Percentiles rank a stretch among this genome's conserved stretches.
Conservation (phyloP, 768 basidiomycete species). For the Hysterangium stoloniferum region DNA sequence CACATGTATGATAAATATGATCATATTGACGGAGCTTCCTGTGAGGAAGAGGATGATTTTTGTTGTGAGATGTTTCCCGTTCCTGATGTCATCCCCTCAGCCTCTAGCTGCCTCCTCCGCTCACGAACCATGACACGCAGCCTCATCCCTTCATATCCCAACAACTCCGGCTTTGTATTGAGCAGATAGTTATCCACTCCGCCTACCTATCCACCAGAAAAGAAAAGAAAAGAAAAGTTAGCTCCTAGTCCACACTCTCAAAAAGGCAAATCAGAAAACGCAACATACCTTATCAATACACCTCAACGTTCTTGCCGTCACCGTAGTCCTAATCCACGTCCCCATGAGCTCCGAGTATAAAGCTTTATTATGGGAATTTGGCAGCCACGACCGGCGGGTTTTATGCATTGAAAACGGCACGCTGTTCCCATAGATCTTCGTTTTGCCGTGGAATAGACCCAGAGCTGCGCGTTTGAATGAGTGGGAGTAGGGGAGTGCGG, state of each 20-base stretch:
- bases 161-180: slow-evolving; percentile 32
- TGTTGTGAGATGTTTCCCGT: too few relatives aligned
- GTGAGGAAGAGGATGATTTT: too few relatives aligned
- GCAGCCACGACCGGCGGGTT: slow-evolving; percentile 82
- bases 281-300: slow-evolving; percentile 72
- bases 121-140: slow-evolving; percentile 37
- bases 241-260: background rate
- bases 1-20: too few relatives aligned
- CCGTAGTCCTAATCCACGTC: slow-evolving; percentile 50
- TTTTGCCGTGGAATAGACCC: slow-evolving; percentile 79
- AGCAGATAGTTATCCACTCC: slow-evolving; percentile 64
- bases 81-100: too few relatives aligned
- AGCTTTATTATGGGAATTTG: slow-evolving; percentile 76
- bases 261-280: background rate
- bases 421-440: slow-evolving; percentile 77
- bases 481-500: slow-evolving; percentile 32
- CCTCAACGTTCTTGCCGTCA: slow-evolving; percentile 69
- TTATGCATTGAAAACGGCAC: slow-evolving; percentile 86
- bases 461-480: slow-evolving; percentile 77
- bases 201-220: slow-evolving; percentile 39
- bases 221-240: background rate
- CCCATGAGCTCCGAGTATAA: slow-evolving; percentile 60
- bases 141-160: slow-evolving; percentile 35
- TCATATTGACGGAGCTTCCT: too few relatives aligned
- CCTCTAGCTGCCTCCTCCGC: background rate